Evolutionary conservation across 2,329 filamentous ascomycete species (phyloP).

Genomic region (Botryosphaeria dothidea): DNA sequence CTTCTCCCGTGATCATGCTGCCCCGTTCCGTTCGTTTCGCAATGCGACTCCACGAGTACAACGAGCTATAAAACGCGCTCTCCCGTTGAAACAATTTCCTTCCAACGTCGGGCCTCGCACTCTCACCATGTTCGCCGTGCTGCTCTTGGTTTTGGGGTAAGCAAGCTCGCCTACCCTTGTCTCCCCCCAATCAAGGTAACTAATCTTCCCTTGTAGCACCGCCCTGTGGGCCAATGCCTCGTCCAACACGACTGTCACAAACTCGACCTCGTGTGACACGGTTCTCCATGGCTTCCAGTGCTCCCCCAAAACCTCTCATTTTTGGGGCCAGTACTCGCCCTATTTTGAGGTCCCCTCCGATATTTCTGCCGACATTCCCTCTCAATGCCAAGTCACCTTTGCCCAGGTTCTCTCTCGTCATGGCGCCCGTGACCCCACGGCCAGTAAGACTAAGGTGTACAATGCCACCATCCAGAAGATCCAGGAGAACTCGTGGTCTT

Average conservation of each 20-base stretch:
- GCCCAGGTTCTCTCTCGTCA: conserved; percentile 81
- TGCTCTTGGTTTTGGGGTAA: conserved; percentile 8
- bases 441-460: conserved; percentile 66
- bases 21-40: not conserved
- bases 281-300: conserved; percentile 64
- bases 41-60: not conserved
- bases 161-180: not conserved
- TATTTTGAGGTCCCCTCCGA: conserved; percentile 75
- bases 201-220: not conserved
- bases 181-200: not conserved
- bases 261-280: conserved; percentile 51
- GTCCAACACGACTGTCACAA: not conserved
- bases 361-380: conserved; percentile 61
- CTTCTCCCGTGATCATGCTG: not conserved
- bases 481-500: conserved; percentile 57
- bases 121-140: conserved; percentile 8
- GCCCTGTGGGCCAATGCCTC: conserved; percentile 6
- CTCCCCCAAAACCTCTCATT: conserved; percentile 60
- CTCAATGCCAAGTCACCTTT: conserved; percentile 74
- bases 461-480: conserved; percentile 65
- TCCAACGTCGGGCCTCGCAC: not conserved
- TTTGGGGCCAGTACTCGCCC: conserved; percentile 87
- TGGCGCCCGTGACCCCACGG: conserved; percentile 79
- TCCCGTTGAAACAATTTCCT: not conserved
- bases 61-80: not conserved